Percentiles rank a stretch among this genome's conserved stretches.
Conservation (phyloP, 202 grass and related monocot species). For the Elaeis oleifera region DNA sequence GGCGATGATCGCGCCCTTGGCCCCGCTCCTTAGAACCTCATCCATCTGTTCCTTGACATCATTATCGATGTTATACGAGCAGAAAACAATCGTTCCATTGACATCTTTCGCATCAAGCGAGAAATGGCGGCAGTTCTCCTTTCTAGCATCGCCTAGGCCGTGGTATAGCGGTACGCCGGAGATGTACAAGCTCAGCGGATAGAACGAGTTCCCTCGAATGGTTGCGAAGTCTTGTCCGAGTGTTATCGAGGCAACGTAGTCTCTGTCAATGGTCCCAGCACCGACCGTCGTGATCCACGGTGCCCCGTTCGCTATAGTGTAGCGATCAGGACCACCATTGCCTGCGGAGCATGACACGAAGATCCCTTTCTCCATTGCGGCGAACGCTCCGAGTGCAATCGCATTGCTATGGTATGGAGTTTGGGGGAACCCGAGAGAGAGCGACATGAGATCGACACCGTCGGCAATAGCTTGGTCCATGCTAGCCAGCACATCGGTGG, state of each 20-base stretch:
- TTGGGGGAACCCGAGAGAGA: slow-evolving; percentile 39
- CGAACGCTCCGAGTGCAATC: slow-evolving; percentile 63
- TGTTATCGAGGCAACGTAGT: slow-evolving; percentile 45
- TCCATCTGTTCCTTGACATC: not conserved
- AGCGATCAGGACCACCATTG: slow-evolving; percentile 39
- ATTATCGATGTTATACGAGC: slow-evolving; percentile 1
- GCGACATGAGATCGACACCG: slow-evolving; percentile 57
- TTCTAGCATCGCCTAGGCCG: slow-evolving; percentile 22
- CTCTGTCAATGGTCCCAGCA: slow-evolving; percentile 41
- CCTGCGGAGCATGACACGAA: slow-evolving; percentile 50
- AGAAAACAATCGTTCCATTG: slow-evolving; percentile 47
- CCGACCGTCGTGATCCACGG: slow-evolving; percentile 40
- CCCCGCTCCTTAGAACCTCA: no score
- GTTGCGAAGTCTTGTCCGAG: slow-evolving; percentile 26
- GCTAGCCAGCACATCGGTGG: slow-evolving; percentile 54
- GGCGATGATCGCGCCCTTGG: no score
- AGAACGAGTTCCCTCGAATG: slow-evolving; percentile 51
- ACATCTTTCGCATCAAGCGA: slow-evolving; percentile 29
- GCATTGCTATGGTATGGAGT: slow-evolving; percentile 38
- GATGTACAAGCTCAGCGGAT: slow-evolving; percentile 9
- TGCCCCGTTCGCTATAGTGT: slow-evolving; percentile 52
- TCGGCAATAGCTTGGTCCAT: slow-evolving; percentile 64
- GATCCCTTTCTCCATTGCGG: slow-evolving; percentile 55
- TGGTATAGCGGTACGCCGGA: slow-evolving; percentile 28
- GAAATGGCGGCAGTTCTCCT: slow-evolving; percentile 19